phyloP scores from a whole-genome alignment of 1,139 yeast genomes.

The Candida smagusa region DNA sequence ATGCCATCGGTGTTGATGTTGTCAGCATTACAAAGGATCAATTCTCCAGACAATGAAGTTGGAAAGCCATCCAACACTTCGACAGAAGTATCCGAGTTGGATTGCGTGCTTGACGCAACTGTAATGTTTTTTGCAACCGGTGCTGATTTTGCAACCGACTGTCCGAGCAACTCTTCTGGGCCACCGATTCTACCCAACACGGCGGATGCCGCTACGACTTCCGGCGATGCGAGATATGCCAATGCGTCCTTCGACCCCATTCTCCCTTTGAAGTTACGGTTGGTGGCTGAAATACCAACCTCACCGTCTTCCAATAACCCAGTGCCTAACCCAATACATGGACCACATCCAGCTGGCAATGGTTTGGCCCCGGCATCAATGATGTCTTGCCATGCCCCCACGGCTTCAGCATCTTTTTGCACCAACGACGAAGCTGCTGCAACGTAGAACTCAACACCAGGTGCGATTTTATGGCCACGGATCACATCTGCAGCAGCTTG shows the following conservation, averaged over 20 bases:
- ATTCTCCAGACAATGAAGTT: conserved; percentile 79
- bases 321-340: conserved; percentile 95
- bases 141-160: conserved; percentile 41
- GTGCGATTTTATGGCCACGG: conserved; percentile 76
- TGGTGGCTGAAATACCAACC: conserved; percentile 97
- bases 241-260: conserved; percentile 98
- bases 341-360: conserved; percentile 98
- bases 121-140: conserved; percentile 48
- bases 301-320: conserved; percentile 94
- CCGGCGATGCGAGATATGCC: conserved; percentile 96
- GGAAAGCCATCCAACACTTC: conserved; percentile 91
- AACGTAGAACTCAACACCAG: conserved; percentile 88
- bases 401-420: conserved; percentile 84
- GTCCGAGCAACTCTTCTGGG: conserved; percentile 78
- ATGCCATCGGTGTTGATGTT: conserved; percentile 98
- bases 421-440: conserved; percentile 97
- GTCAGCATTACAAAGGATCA: conserved; percentile 94
- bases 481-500: conserved; percentile 91
- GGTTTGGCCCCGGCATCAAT: conserved; percentile 93
- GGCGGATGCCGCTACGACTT: conserved; percentile 97
- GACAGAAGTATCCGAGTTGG: conserved; percentile 43
- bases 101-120: conserved; percentile 20
- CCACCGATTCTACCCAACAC: conserved; percentile 89
- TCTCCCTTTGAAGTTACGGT: conserved; percentile 97
- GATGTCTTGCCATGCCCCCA: conserved; percentile 89